Base-by-base conservation (phyloP, 345 rosid genomes). In the Toxicodendron radicans region DNA sequence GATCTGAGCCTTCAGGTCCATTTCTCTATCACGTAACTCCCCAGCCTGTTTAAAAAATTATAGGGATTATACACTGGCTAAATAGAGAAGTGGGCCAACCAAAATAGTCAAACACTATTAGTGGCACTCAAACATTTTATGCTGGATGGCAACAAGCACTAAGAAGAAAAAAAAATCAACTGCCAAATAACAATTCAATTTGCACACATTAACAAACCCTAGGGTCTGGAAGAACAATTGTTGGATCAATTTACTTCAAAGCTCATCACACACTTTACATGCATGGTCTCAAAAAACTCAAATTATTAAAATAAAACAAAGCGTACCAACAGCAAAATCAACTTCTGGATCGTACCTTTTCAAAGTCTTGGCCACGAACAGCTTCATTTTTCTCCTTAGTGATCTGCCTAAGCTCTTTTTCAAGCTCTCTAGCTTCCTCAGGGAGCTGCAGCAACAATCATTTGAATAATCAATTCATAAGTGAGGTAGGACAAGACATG, bases 401-500 rank as follows among this genome's bases (percentile, higher is more conserved):
- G 80, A 93, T 88, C 82, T 95, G 93, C 64, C 97, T 84, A 79
- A 95, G 91, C 86, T 93, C 97, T 76, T 86, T 95, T 81, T 95
- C 99, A 78, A 91, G 96, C 87, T 93, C 99, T 76, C 88, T 88
- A 70, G 97, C 98, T 81, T 93, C 99, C 90, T 95, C 97, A 11
- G 99, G 99, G 78, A 95, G 90, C 99, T 95, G 79, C 58, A 62
- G 51, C 61, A 51, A 66, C 43, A 79, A 72, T 7, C 13, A 52
- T 23, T n/a, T 60, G 58, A 84, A 20, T 23, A 62, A 54, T 68
- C 49, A 63, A 73, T 75, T 73, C 59, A 54, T 75, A 58, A 73
- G 24, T 20, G 49, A 48, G n/a, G n/a, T 20, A 10, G 14, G 10
- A 30, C n/a, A 71, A 60, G 45, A 23, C 48, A 1, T 14, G 5